Evolutionary conservation across 164 flowering plant genomes (phyloP).

Genomic region (Magnolia changhungtana): DNA sequence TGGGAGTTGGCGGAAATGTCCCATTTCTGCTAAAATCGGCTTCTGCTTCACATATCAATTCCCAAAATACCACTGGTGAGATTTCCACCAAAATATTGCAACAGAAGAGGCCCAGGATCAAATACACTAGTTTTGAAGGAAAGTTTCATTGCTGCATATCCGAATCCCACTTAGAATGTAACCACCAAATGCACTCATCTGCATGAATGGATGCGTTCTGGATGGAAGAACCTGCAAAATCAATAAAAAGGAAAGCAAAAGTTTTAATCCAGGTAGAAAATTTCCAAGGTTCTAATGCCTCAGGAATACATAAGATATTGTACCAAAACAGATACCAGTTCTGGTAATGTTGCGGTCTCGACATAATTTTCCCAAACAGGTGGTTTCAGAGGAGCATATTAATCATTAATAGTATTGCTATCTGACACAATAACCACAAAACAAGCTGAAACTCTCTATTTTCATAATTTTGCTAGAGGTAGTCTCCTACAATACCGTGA

Average conservation of each 20-base stretch:
- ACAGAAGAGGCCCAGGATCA: background rate
- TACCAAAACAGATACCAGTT: too few relatives aligned
- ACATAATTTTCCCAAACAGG: too few relatives aligned
- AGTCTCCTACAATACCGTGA: too few relatives aligned
- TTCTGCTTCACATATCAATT: background rate
- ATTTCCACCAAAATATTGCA: background rate
- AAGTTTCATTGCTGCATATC: constrained; percentile 29
- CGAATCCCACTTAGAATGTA: constrained; percentile 79
- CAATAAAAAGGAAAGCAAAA: background rate
- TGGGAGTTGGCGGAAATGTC: background rate
- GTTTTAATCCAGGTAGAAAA: too few relatives aligned
- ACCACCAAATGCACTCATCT: constrained; percentile 95
- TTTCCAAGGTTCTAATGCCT: too few relatives aligned
- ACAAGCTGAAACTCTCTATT: too few relatives aligned
- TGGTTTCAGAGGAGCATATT: too few relatives aligned
- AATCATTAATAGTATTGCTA: too few relatives aligned
- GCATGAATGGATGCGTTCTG: constrained; percentile 94
- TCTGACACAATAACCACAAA: too few relatives aligned
- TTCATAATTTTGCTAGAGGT: too few relatives aligned
- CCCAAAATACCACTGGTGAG: background rate
- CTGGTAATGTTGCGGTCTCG: too few relatives aligned
- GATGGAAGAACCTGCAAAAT: constrained; percentile 84
- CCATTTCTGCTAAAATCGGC: background rate
- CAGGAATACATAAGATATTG: too few relatives aligned
- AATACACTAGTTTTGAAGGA: constrained; percentile 1